Evolutionary conservation across 805 yeast species (phyloP), one percentile per base, ranked within the genome.

Genomic region (Teunomyces aglyptinius): DNA sequence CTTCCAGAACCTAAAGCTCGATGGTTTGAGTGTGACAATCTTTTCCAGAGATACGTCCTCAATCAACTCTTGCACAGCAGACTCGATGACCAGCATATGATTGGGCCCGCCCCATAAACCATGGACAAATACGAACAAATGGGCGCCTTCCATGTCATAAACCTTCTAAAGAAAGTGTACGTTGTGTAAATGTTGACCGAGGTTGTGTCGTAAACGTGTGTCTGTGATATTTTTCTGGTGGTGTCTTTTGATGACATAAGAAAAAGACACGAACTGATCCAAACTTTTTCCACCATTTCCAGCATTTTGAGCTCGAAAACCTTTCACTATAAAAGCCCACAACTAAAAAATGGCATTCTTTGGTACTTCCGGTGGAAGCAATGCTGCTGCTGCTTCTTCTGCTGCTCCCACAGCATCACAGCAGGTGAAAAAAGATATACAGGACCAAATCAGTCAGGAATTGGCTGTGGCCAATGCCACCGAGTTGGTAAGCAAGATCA

Each of bases 391-490:
- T 24, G 26, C 8, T 24, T 2, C 44, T 27, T 43, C 40, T 10
- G 29, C 29, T 13, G 6, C 34, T n/a, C 24, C 34, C 19, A 13
- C 35, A 10, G 46, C 63, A 35, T 56, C 76, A 5, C 70, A 73
- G 44, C 75, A 78, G 51, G 56, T 83, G 49, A 84, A 85, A 59
- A 77, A 78, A 22, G 80, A 83, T 59, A 67, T 89, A 45, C 85
- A 87, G 64, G 71, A 75, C 15, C 88, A 85, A 60, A 82, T 91
- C 47, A 75, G 84, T 35, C 86, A 82, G 63, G 97, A 91, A 61
- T 73, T 91, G 51, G 96, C 96, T 1, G 80, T 89, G n/a, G 94
- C 91, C 15, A 88, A 90, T 65, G 97, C 96, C 29, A 85, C 92
- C 1, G 91, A 88, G 58, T 73, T 91, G 45, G 95, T 90, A 27